Conservation (phyloP, 1,284 basidiomycete genomes). For the Wallemia mellicola region DNA sequence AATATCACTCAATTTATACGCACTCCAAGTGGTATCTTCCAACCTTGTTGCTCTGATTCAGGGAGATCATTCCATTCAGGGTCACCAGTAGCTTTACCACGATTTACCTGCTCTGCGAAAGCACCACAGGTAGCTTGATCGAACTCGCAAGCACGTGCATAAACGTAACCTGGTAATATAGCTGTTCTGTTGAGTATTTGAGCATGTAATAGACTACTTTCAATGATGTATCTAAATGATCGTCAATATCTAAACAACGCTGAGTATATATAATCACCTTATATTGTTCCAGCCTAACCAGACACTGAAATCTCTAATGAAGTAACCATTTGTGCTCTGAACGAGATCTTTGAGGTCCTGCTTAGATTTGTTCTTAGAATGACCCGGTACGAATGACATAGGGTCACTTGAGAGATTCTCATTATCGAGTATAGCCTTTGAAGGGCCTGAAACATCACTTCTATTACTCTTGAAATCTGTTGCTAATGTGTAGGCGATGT, state of each 20-base stretch:
- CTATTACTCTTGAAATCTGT: neutral
- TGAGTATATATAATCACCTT: too few relatives aligned
- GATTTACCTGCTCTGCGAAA: neutral
- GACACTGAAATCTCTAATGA: neutral
- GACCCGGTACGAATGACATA: neutral
- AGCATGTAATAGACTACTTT: slow-evolving; percentile 6
- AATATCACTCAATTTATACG: neutral
- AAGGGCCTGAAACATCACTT: neutral
- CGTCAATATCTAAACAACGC: too few relatives aligned
- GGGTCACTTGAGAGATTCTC: neutral
- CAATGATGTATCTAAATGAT: slow-evolving; percentile 6
- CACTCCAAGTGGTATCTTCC: slow-evolving; percentile 2
- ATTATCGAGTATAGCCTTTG: neutral
- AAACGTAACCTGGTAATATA: slow-evolving; percentile 8
- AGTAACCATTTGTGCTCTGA: neutral
- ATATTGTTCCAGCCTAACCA: slow-evolving; percentile 1
- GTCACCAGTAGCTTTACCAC: neutral
- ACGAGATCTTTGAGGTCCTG: neutral
- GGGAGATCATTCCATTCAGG: neutral
- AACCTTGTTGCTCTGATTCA: neutral
- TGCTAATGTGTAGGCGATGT: neutral
- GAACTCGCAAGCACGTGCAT: slow-evolving; percentile 7
- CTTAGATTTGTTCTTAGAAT: neutral
- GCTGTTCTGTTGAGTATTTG: slow-evolving; percentile 6
- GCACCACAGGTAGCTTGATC: slow-evolving; percentile 3